These are phyloP conservation scores for Wickerhamiella nectarea DNA, from an alignment of 805 yeast genomes.

Conservation along the genomic window DNA sequence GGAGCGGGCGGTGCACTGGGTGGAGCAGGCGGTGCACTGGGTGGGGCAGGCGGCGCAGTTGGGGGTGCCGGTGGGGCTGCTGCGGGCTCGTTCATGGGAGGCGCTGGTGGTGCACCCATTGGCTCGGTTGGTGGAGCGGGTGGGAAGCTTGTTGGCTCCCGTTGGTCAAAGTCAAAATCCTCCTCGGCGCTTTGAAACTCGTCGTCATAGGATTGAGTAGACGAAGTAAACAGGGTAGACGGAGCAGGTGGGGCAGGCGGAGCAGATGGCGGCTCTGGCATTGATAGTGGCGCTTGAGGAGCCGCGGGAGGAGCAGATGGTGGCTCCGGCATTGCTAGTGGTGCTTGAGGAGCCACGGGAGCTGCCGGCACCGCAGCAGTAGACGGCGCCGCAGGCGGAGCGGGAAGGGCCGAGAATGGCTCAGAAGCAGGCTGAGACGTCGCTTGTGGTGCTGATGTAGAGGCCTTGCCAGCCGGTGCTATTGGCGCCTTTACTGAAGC, in stretches of 20 bases:
- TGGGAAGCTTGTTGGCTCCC: slow-evolving; percentile 20
- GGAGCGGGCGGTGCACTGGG: slow-evolving; percentile 25
- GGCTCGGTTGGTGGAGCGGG: slow-evolving; percentile 27
- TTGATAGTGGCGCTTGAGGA: too few relatives aligned
- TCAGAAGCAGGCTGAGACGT: background rate
- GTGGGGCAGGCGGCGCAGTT: slow-evolving; percentile 9
- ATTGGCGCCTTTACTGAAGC: too few relatives aligned
- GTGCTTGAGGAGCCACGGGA: too few relatives aligned
- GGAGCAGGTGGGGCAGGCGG: slow-evolving; percentile 21
- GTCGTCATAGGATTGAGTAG: slow-evolving; percentile 17
- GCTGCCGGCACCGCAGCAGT: too few relatives aligned
- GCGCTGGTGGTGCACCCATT: slow-evolving; percentile 28
- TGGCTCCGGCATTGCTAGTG: too few relatives aligned
- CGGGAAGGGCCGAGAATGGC: slow-evolving; percentile 17
- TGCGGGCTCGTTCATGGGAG: slow-evolving; percentile 22
- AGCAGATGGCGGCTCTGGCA: slow-evolving; percentile 9
- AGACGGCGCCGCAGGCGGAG: too few relatives aligned
- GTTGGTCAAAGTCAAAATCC: background rate
- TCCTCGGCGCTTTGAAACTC: background rate
- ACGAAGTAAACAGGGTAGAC: slow-evolving; percentile 5
- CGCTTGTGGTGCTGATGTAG: background rate
- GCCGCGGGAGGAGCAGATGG: too few relatives aligned
- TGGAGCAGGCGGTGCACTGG: slow-evolving; percentile 21
- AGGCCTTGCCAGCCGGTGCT: background rate
- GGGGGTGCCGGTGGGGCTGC: slow-evolving; percentile 17